Evolutionary conservation across 352 stramenopile species (phyloP), one percentile per base, ranked within the genome.

Genomic region (Plasmopara viticola): DNA sequence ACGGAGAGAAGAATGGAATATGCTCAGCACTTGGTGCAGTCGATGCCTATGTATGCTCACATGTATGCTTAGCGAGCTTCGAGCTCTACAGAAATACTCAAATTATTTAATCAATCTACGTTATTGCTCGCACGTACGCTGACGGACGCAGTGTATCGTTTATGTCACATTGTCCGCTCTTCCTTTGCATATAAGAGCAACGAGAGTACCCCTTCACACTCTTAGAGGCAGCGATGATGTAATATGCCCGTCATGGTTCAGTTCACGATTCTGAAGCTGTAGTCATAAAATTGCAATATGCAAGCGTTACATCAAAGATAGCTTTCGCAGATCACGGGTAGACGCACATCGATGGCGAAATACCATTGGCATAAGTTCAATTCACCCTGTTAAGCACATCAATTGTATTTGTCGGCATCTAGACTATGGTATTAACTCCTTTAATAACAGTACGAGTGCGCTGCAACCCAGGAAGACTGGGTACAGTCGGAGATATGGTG

Each of bases 351-450:
- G 4, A 53, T 74, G 25, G 59, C 44, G 42, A 80, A 61, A 56
- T 75, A 85, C 72, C 70, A 86, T 58, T 84, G 68, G 48, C 70
- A 80, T 37, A 73, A 60, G 42, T 50, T 49, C 25, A 77, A 68
- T 49, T 57, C 62, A 9, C 37, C 52, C 74, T 84, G 31, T 20
- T 12, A 17, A 61, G 33, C 34, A 51, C 13, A 40, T 17, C 10
- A 33, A 53, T 5, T 13, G 10, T 12, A 40, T 2, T 44, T 42
- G 25, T 52, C 25, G 56, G 40, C 30, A 10, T 29, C 25, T 39
- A 42, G 14, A 12, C 29, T 5, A 15, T 28, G 5, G 38, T 2
- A 40, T 9, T 12, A 43, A 51, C 1, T 40, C 20, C 2, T 17
- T 44, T 13, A 39, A 20, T 0, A 51, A 17, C 9, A 13, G 38